Conservation (phyloP, 1,139 yeast species). For the Sporopachydermia cereana region DNA sequence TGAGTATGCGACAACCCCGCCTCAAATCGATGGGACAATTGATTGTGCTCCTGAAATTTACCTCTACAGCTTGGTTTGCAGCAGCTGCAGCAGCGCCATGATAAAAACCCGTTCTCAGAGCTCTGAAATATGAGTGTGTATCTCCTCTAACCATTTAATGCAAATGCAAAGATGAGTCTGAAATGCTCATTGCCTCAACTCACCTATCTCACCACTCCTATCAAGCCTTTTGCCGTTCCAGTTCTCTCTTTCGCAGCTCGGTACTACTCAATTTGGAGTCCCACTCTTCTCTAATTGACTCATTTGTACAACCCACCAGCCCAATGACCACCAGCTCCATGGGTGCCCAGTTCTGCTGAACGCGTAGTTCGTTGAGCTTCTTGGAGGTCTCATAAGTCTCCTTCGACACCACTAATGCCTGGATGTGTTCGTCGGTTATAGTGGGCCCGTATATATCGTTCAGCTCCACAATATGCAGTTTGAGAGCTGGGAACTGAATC, state of each 20-base stretch:
- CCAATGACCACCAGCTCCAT: slow-evolving; percentile 52
- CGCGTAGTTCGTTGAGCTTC: slow-evolving; percentile 53
- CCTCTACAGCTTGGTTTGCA: too few relatives aligned
- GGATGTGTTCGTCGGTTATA: slow-evolving; percentile 60
- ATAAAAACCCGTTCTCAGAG: too few relatives aligned
- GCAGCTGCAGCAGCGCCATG: too few relatives aligned
- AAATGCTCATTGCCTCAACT: not conserved
- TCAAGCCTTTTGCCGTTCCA: slow-evolving; percentile 13
- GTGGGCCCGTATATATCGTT: slow-evolving; percentile 94
- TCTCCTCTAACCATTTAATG: too few relatives aligned
- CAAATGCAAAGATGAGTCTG: too few relatives aligned
- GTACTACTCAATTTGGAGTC: slow-evolving; percentile 82
- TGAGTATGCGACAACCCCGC: too few relatives aligned
- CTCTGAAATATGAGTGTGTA: too few relatives aligned
- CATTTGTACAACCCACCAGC: slow-evolving; percentile 52
- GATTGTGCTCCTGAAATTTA: too few relatives aligned
- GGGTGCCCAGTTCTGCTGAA: slow-evolving; percentile 39
- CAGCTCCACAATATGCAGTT: slow-evolving; percentile 42
- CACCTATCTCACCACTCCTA: not conserved
- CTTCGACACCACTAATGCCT: slow-evolving; percentile 67
- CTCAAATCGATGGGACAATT: too few relatives aligned
- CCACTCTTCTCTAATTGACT: slow-evolving; percentile 31
- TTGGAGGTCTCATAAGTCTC: slow-evolving; percentile 75
- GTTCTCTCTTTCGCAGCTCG: slow-evolving; percentile 27
- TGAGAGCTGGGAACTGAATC: slow-evolving; percentile 33